Conservation (phyloP, 2,329 filamentous ascomycete species). For the Niveomyces coronatus region DNA sequence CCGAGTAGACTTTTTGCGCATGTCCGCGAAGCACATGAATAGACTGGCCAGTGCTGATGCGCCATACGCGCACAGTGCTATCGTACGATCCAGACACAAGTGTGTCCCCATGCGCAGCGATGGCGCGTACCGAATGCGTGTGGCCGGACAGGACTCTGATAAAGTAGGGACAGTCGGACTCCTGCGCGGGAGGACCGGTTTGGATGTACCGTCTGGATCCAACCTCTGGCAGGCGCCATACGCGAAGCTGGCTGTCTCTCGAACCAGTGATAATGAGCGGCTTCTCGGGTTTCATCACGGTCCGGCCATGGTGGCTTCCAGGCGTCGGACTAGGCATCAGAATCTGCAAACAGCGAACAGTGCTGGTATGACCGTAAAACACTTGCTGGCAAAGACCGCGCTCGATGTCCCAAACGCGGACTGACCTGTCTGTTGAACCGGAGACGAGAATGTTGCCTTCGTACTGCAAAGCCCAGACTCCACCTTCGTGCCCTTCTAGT, state of each 20-base stretch:
- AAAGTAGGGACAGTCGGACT: conserved; percentile 86
- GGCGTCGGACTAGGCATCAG: conserved; percentile 76
- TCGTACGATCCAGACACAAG: conserved; percentile 98
- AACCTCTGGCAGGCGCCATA: conserved; percentile 84
- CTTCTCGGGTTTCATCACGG: conserved; percentile 85
- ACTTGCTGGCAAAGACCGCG: conserved; percentile 86
- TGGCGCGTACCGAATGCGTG: conserved; percentile 87
- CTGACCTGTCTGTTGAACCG: conserved; percentile 89
- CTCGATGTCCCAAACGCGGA: conserved; percentile 99
- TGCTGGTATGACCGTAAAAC: conserved; percentile 96
- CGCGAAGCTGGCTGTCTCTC: conserved; percentile 82
- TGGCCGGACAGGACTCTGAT: conserved; percentile 80
- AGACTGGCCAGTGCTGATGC: conserved; percentile 87
- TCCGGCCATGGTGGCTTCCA: conserved; percentile 56
- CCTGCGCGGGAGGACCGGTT: conserved; percentile 60
- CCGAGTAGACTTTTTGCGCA: conserved; percentile 89
- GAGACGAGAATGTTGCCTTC: conserved; percentile 92
- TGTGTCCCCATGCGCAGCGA: conserved; percentile 88
- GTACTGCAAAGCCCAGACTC: conserved; percentile 96
- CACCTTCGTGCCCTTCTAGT: conserved; percentile 88
- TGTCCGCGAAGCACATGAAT: conserved; percentile 80
- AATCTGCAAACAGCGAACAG: conserved; percentile 90
- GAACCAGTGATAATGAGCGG: conserved; percentile 96
- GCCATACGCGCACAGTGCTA: conserved; percentile 90
- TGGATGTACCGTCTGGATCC: conserved; percentile 71